Evolutionary conservation across 2,329 filamentous ascomycete species (phyloP).

Genomic region (Leptodontidium sp.): DNA sequence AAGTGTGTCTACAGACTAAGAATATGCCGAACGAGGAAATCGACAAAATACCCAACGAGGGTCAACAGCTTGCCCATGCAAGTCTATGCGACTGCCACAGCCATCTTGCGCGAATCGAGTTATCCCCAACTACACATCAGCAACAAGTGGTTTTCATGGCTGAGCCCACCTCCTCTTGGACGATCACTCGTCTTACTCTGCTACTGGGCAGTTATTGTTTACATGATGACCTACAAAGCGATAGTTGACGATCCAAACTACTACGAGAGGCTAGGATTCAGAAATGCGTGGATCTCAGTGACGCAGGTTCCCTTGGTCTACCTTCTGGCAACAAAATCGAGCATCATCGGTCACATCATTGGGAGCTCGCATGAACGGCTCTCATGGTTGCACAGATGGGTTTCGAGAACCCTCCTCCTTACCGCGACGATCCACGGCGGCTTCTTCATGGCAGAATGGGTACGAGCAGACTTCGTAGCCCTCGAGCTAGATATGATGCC

Average conservation of each 20-base stretch:
- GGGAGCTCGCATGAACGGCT: conserved; percentile 73
- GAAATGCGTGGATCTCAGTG: conserved; percentile 72
- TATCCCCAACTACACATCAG: conserved; percentile 62
- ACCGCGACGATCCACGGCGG: conserved; percentile 75
- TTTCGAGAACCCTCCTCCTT: conserved; percentile 72
- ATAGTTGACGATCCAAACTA: conserved; percentile 62
- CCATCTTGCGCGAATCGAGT: conserved; percentile 62
- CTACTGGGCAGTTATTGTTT: conserved; percentile 67
- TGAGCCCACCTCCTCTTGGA: conserved; percentile 66
- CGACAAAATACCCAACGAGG: conserved; percentile 59
- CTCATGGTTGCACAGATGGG: conserved; percentile 79
- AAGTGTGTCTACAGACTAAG: conserved; percentile 52
- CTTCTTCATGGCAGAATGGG: conserved; percentile 73
- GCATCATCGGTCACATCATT: conserved; percentile 64
- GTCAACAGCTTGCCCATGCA: conserved; percentile 57
- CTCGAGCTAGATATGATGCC: conserved; percentile 67
- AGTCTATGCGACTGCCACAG: conserved; percentile 66
- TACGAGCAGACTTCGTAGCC: conserved; percentile 63
- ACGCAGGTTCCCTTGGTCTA: conserved; percentile 71
- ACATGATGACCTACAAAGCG: conserved; percentile 61
- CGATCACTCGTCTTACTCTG: conserved; percentile 59
- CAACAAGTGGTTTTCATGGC: conserved; percentile 58
- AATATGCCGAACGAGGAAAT: conserved; percentile 48
- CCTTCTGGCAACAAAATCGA: conserved; percentile 67
- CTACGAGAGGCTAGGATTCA: conserved; percentile 72